These are phyloP conservation scores for Blastocystis sp. DNA, from an alignment of 352 stramenopile genomes.

Conservation along the genomic window DNA sequence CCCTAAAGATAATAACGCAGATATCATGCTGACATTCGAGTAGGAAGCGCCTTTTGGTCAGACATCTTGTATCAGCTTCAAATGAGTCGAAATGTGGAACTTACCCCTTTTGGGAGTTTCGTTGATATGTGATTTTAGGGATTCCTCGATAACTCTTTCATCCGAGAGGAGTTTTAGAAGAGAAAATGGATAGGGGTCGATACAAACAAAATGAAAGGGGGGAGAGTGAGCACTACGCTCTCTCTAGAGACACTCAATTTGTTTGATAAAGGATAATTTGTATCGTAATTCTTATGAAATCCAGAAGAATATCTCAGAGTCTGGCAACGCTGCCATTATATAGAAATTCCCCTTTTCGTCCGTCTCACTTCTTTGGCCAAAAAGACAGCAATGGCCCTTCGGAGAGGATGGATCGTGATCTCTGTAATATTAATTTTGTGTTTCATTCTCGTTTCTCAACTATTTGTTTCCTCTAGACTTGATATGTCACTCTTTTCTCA, in stretches of 20 bases:
- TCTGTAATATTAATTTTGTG: background rate
- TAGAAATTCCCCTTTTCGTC: background rate
- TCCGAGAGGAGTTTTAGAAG: too few relatives aligned
- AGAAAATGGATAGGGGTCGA: too few relatives aligned
- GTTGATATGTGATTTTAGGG: background rate
- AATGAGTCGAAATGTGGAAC: constrained; percentile 52
- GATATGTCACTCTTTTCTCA: constrained; percentile 44
- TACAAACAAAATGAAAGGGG: too few relatives aligned
- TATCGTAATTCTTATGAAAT: too few relatives aligned
- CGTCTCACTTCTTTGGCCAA: background rate
- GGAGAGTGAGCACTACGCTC: background rate
- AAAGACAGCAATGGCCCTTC: background rate
- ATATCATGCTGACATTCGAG: constrained; percentile 49
- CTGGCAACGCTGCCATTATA: too few relatives aligned
- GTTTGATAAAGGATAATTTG: too few relatives aligned
- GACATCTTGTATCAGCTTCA: constrained; percentile 64
- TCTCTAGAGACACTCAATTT: background rate
- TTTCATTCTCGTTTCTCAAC: constrained; percentile 3
- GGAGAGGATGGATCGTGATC: background rate
- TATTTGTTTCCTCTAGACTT: constrained; percentile 42
- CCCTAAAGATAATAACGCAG: constrained; percentile 72
- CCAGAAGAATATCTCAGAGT: too few relatives aligned
- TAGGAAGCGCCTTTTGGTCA: constrained; percentile 68
- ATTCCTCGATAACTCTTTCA: background rate
- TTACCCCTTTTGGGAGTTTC: constrained; percentile 39